Evolutionary conservation across 495 filamentous ascomycete genomes (phyloP).

Genomic region (Alectoria sarmentosa): DNA sequence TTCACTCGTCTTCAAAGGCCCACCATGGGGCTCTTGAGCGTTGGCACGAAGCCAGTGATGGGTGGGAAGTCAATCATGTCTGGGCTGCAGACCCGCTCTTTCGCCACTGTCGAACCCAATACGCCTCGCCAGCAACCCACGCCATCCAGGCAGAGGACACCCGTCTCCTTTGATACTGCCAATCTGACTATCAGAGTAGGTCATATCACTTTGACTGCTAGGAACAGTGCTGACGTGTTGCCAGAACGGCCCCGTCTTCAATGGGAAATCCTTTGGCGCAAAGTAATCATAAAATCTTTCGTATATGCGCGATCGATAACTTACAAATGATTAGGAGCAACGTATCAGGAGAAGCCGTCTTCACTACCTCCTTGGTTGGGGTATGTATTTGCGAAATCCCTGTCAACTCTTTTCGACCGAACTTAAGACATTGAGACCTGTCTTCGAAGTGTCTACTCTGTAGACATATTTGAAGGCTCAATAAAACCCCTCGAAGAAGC

Average conservation of each 20-base stretch:
- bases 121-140: slow-evolving; percentile 50
- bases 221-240: slow-evolving; percentile 17
- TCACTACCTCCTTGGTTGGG: slow-evolving; percentile 77
- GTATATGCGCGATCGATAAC: slow-evolving; percentile 58
- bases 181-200: slow-evolving; percentile 89
- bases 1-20: slow-evolving; percentile 58
- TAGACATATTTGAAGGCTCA: too few species aligned
- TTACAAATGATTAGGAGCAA: slow-evolving; percentile 2
- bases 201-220: slow-evolving; percentile 3
- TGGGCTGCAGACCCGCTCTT: slow-evolving; percentile 48
- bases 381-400: too few species aligned
- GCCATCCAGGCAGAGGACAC: slow-evolving; percentile 39
- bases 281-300: slow-evolving; percentile 35
- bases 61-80: slow-evolving; percentile 26
- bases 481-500: too few species aligned
- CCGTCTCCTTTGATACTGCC: slow-evolving; percentile 62
- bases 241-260: slow-evolving; percentile 82
- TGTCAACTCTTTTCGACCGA: too few species aligned
- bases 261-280: slow-evolving; percentile 87
- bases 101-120: slow-evolving; percentile 63
- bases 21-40: slow-evolving; percentile 45
- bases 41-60: slow-evolving; percentile 27
- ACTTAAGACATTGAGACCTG: too few species aligned
- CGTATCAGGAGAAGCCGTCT: slow-evolving; percentile 71
- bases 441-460: too few species aligned